Evolutionary conservation across 2,329 filamentous ascomycete species (phyloP), one percentile per base, ranked within the genome.

Genomic region (Pseudofabraea citricarpa): DNA sequence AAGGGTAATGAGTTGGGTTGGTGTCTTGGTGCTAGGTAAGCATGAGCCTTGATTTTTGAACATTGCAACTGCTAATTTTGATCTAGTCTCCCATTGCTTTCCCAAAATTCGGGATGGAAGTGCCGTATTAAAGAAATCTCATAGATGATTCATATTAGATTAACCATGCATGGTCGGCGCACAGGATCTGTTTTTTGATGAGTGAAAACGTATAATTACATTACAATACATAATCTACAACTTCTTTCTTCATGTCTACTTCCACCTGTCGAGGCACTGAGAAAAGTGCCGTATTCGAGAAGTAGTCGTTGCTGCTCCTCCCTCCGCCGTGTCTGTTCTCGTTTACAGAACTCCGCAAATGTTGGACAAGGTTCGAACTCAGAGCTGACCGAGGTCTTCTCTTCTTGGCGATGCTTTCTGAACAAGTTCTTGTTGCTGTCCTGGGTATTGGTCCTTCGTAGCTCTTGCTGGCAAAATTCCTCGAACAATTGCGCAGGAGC

Each of bases 1-100:
- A 91, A 94, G 72, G 83, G 83, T 44, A 96, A 96, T 65, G 94
- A 98, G 71, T 70, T 98, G 58, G 93, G 93, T 29, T 98, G 93
- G 93, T 97, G 91, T 70, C 74, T 98, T 60, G 93, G 93, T 65
- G 93, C 93, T 53, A 95, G 89, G 88, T 93, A 73, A 71, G 83
- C 60, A 44, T 10, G 15, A 21, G 35, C 29, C 22, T 18, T n/a
- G 19, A 23, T 26, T 24, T n/a, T 3, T 37, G 20, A 40, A 3
- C 13, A 24, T 22, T 18, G 8, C 12, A 29, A 15, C 31, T 57
- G 51, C 67, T 77, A 67, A 74, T 56, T 23, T 6, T 20, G 40
- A 42, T 32, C 16, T 47, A 95, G 90, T 76, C 73, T 96, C 57
- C 91, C 90, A 26, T 75, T 96, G 33, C 73, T 96, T 47, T 83